Percentiles rank a stretch among this genome's conserved stretches.
Conservation (phyloP, 1,284 basidiomycete genomes). For the Fomitiporia mediterranea region DNA sequence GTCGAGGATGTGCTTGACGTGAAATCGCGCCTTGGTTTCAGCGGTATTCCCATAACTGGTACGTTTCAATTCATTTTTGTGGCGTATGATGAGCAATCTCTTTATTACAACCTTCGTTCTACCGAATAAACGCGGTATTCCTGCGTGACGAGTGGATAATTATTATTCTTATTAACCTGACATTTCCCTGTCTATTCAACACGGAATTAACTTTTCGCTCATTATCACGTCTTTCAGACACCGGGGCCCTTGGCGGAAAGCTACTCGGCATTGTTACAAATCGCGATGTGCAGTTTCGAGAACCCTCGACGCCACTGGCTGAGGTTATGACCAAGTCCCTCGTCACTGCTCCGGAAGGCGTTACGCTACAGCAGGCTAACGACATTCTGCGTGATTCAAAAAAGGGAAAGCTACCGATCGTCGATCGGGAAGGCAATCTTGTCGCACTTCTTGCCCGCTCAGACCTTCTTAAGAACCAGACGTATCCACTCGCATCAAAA, state of each 20-base stretch:
- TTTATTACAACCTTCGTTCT: conserved; percentile 63
- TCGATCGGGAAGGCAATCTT: conserved; percentile 73
- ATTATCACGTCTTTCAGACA: conserved; percentile 52
- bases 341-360: conserved; percentile 79
- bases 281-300: conserved; percentile 94
- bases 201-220: conserved; percentile 1
- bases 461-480: conserved; percentile 97
- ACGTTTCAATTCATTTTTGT: conserved; percentile 30
- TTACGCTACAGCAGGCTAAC: conserved; percentile 92
- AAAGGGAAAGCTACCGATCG: conserved; percentile 95
- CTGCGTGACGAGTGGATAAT: conserved; percentile 19
- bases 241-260: conserved; percentile 83
- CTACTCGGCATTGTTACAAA: conserved; percentile 96
- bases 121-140: conserved; percentile 43
- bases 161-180: conserved; percentile 17
- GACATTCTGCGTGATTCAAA: conserved; percentile 93
- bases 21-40: conserved; percentile 91
- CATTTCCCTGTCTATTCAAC: conserved; percentile 13
- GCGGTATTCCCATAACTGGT: conserved; percentile 98
- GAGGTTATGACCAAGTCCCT: conserved; percentile 89
- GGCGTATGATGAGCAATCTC: conserved; percentile 31
- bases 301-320: conserved; percentile 62
- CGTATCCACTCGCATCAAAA: conserved; percentile 94
- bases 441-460: conserved; percentile 91
- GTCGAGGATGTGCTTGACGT: conserved; percentile 93